phyloP scores from a whole-genome alignment of 2,329 filamentous ascomycete genomes.

The Hypoxylon sp. region DNA sequence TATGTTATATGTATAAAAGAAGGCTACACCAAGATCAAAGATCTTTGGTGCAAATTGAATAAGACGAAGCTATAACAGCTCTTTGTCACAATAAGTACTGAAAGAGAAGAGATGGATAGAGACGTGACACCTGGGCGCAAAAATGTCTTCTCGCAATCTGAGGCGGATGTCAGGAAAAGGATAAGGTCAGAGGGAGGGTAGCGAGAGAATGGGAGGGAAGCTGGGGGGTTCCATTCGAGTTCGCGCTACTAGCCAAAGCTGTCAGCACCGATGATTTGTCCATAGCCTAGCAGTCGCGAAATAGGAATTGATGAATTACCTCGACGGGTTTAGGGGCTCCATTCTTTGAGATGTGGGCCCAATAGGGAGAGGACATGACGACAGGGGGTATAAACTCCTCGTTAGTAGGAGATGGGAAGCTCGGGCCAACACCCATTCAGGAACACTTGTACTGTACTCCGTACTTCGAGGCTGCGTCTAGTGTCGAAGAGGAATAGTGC shows the following conservation, averaged over 20 bases:
- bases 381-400: conserved; percentile 30
- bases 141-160: conserved; percentile 42
- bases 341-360: conserved; percentile 25
- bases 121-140: conserved; percentile 50
- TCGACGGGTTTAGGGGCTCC: conserved; percentile 33
- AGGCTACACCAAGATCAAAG: conserved; percentile 26
- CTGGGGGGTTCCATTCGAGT: conserved; percentile 43
- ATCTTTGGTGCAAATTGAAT: conserved; percentile 31
- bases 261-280: conserved; percentile 39
- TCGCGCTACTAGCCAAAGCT: conserved; percentile 31
- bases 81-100: conserved; percentile 26
- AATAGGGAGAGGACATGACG: conserved; percentile 20
- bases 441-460: conserved; percentile 26
- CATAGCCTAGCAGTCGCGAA: conserved; percentile 37
- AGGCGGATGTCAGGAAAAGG: conserved; percentile 47
- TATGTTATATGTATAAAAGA: conserved; percentile 28
- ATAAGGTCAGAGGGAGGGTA: conserved; percentile 39
- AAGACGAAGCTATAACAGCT: conserved; percentile 30
- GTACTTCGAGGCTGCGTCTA: conserved; percentile 18
- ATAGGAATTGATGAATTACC: conserved; percentile 45
- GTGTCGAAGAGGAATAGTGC: background rate
- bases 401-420: conserved; percentile 27
- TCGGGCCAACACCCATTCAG: conserved; percentile 33
- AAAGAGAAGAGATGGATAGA: conserved; percentile 36
- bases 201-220: conserved; percentile 38